Conservation (phyloP, 2,329 filamentous ascomycete species). For the Aspergillus uvarum region DNA sequence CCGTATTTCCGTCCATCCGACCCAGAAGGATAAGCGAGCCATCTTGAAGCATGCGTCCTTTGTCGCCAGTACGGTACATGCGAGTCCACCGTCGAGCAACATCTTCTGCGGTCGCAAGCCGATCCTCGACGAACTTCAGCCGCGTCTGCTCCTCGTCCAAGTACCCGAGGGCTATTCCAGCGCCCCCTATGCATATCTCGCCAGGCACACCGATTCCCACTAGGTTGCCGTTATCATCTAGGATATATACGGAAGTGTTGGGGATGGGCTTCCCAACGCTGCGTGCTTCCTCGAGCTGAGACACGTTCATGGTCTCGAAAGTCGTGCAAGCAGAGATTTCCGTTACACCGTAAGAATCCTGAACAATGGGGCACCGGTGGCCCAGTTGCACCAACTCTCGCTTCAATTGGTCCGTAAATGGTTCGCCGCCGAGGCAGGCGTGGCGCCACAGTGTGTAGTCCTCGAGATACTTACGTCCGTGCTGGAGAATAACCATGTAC, state of each 20-base stretch:
- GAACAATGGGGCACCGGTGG: background rate
- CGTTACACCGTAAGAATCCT: constrained; percentile 4
- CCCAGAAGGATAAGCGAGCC: constrained; percentile 26
- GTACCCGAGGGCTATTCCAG: constrained; percentile 9
- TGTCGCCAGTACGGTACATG: constrained; percentile 30
- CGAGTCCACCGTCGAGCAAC: constrained; percentile 21
- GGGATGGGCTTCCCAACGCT: constrained; percentile 4
- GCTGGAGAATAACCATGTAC: background rate
- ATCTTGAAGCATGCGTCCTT: constrained; percentile 23
- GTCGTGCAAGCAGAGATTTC: constrained; percentile 1
- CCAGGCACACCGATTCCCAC: background rate
- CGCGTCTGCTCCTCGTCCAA: background rate
- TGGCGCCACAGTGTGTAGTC: background rate
- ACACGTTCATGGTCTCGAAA: background rate
- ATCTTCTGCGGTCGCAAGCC: background rate
- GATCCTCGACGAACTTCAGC: constrained; percentile 7
- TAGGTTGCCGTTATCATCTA: background rate
- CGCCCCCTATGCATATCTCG: constrained; percentile 12
- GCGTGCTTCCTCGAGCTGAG: background rate
- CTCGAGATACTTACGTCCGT: background rate
- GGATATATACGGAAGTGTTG: constrained; percentile 5
- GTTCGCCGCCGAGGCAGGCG: constrained; percentile 6
- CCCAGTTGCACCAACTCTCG: constrained; percentile 6
- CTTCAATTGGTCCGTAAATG: background rate
- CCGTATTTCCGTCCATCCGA: constrained; percentile 24